These are phyloP conservation scores for Gentiana straminea DNA, from an alignment of 257 asterid genomes.

Conservation along the genomic window DNA sequence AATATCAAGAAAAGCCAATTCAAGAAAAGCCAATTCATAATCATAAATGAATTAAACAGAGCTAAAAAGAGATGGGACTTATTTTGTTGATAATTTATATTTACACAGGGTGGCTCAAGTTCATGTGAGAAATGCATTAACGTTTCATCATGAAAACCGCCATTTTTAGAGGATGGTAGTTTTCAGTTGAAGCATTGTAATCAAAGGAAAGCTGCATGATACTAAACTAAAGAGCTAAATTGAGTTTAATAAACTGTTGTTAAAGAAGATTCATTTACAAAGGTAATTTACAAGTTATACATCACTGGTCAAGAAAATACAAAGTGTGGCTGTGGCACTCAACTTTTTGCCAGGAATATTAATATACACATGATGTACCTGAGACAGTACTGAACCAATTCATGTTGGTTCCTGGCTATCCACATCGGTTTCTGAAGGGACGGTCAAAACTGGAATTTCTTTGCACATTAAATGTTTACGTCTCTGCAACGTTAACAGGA, in stretches of 20 bases:
- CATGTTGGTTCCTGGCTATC: constrained; percentile 25
- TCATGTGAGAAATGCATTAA: background rate
- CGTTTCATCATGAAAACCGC: background rate
- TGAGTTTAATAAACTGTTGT: constrained; percentile 1
- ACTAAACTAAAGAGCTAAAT: background rate
- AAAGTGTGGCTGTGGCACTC: too few relatives aligned
- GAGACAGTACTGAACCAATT: constrained; percentile 12
- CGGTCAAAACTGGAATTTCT: constrained; percentile 39
- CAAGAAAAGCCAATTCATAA: background rate
- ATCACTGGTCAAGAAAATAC: background rate
- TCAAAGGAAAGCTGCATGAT: background rate
- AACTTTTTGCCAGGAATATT: too few relatives aligned
- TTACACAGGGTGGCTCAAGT: constrained; percentile 1
- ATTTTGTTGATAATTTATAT: constrained; percentile 4
- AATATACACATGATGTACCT: constrained; percentile 20
- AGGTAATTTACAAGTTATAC: constrained; percentile 1
- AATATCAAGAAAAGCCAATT: background rate
- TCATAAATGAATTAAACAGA: background rate
- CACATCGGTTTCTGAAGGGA: constrained; percentile 25
- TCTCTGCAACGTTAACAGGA: constrained; percentile 69
- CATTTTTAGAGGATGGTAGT: background rate
- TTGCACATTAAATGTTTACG: constrained; percentile 90
- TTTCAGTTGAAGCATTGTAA: background rate
- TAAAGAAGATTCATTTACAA: background rate
- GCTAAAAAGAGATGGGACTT: background rate